Conservation (phyloP, 2,329 filamentous ascomycete species). For the Myriosclerotinia duriaeana region DNA sequence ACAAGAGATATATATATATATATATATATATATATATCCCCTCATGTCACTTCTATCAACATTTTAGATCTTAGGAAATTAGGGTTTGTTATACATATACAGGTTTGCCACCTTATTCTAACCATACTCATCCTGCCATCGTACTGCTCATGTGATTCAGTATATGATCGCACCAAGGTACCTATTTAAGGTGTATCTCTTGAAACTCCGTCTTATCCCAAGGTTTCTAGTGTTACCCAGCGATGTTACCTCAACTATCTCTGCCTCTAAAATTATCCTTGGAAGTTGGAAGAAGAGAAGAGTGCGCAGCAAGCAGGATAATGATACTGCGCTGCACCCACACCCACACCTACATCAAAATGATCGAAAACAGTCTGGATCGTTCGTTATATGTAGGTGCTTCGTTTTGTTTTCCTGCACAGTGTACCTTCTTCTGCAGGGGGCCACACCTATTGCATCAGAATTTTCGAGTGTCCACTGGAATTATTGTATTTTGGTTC, state of each 20-base stretch:
- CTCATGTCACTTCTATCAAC: neutral
- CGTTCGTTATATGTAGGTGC: slow-evolving; percentile 10
- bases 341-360: neutral
- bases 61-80: neutral
- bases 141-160: neutral
- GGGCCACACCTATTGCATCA: neutral
- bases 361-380: slow-evolving; percentile 1
- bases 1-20: no score
- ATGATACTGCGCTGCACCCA: neutral
- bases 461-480: neutral
- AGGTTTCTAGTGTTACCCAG: neutral
- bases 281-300: slow-evolving; percentile 13
- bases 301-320: slow-evolving; percentile 2
- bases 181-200: slow-evolving; percentile 2
- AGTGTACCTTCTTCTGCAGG: neutral
- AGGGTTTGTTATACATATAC: neutral
- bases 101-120: neutral
- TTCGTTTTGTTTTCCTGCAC: neutral
- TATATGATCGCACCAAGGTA: neutral
- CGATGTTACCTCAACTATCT: slow-evolving; percentile 21
- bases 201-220: slow-evolving; percentile 6
- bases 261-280: slow-evolving; percentile 15
- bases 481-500: neutral
- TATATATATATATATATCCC: no score
- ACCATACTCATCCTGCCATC: neutral